Base-by-base conservation (phyloP, 169 alveolate species). In the Babesia sp. region DNA sequence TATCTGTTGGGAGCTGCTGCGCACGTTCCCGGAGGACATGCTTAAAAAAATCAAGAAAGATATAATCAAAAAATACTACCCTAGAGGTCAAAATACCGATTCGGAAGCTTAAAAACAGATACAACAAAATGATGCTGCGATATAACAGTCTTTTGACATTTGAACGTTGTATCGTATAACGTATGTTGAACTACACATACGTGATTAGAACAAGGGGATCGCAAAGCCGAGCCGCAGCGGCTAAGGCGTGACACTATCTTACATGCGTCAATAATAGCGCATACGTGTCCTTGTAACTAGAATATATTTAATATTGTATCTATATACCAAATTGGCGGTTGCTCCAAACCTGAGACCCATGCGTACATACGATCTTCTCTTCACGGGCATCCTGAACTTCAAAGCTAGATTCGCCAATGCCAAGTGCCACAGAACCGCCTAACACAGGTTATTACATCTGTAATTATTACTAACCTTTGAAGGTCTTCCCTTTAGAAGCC, bases 21-120 rank as follows among this genome's bases (percentile, higher is more conserved):
- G 99, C 71, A 96, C 96, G 48, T 98, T 97, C 97, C 99, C 99
- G 20, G 98, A 97, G 84, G 99, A 97, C 85, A 93, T 94, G 96
- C 95, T 98, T 55, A 98, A 97, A 94, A 98, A 97, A 93, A 95
- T 98, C 75, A 92, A 92, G 60, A 67, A 75, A 9, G 93, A 88
- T 54, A 69, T 84, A 22, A 69, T 88, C 56, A 81, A 87, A 37
- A 88, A 88, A 69, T 88, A 88, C 74, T 88, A 88, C 56, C 93
- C 93, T 8, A 84, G 93, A 53, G 72, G 69, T 28, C 51, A 63
- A 20, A 24, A 66, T 20, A 22, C 58, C 7, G 3, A 20, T 20
- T 18, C 69, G 2, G 37, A 12, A n/a, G 69, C 6, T 0, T 58
- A 53, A 58, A 34, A 14, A 18, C n/a, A n/a, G n/a, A n/a, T n/a